Percentiles rank a stretch among this genome's conserved stretches.
Evolutionary conservation across 2,329 filamentous ascomycete genomes (phyloP).

Genomic region (Xylariaceae sp.): DNA sequence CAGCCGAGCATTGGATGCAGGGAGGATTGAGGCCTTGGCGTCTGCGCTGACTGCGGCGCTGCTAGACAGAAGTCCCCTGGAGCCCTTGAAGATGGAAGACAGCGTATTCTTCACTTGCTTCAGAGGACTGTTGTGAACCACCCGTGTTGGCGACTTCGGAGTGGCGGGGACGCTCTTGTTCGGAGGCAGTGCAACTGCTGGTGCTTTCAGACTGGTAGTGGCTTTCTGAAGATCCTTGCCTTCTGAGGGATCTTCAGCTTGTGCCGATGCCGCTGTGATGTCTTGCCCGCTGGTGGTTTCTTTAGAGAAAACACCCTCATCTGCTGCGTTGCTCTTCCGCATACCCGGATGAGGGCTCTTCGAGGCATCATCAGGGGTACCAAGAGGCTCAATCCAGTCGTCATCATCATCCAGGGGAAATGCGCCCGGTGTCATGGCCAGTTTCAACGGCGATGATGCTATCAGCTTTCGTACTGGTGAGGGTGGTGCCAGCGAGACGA

Average conservation of each 20-base stretch:
- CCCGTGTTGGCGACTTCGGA: conserved; percentile 52
- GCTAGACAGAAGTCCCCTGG: conserved; percentile 78
- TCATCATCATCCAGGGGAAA: conserved; percentile 57
- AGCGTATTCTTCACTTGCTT: conserved; percentile 91
- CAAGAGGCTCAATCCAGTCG: conserved; percentile 58
- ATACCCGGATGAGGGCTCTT: conserved; percentile 47
- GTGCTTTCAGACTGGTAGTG: conserved; percentile 54
- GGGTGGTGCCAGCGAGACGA: conserved; percentile 27
- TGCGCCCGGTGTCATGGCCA: conserved; percentile 48
- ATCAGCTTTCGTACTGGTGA: conserved; percentile 35
- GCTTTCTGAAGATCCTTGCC: conserved; percentile 50
- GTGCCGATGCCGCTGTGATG: conserved; percentile 35
- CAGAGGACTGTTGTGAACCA: conserved; percentile 67
- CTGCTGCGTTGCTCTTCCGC: conserved; percentile 56
- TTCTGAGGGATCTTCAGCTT: conserved; percentile 25
- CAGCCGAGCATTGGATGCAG: conserved; percentile 46
- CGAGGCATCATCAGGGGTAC: conserved; percentile 32
- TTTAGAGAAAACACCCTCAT: conserved; percentile 49
- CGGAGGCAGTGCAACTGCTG: conserved; percentile 42
- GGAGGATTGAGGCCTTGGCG: conserved; percentile 53
- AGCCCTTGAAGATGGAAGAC: conserved; percentile 83
- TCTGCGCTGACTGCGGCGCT: conserved; percentile 61
- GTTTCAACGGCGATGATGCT: conserved; percentile 32
- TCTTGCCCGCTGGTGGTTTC: conserved; percentile 44
- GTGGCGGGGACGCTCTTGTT: conserved; percentile 43